phyloP scores from a whole-genome alignment of 257 asterid species.

The Nicotiana noctiflora region DNA sequence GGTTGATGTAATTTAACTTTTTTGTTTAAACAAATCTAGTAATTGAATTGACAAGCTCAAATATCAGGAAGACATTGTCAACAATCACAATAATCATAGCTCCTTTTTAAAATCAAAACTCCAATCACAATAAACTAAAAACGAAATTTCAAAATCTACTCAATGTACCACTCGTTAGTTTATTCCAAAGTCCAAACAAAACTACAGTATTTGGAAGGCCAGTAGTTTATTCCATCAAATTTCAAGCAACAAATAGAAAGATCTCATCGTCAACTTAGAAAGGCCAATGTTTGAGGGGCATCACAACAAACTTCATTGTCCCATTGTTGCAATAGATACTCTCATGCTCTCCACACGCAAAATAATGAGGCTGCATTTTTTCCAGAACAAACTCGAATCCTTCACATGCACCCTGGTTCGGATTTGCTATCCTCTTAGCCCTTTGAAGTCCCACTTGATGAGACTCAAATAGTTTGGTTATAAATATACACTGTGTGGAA shows the following conservation, averaged over 20 bases:
- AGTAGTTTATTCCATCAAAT: not conserved
- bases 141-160: not conserved
- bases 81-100: too few relatives aligned
- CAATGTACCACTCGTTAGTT: not conserved
- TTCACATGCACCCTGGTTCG: conserved; percentile 37
- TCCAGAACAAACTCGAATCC: conserved; percentile 59
- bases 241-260: too few relatives aligned
- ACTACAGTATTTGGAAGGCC: not conserved
- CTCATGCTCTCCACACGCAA: conserved; percentile 54
- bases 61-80: too few relatives aligned
- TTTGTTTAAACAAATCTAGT: too few relatives aligned
- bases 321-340: conserved; percentile 77
- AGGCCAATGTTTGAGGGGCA: conserved; percentile 49
- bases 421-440: conserved; percentile 46
- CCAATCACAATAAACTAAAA: not conserved
- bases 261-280: not conserved
- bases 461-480: conserved; percentile 51
- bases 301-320: conserved; percentile 55
- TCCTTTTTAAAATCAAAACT: not conserved
- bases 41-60: too few relatives aligned
- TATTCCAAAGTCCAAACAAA: not conserved
- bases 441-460: conserved; percentile 49
- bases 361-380: conserved; percentile 52
- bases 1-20: too few relatives aligned
- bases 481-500: conserved; percentile 57